Evolutionary conservation across 176 grass and related monocot species (phyloP), one percentile per base, ranked within the genome.

Genomic region (Puccinellia tenuiflora): DNA sequence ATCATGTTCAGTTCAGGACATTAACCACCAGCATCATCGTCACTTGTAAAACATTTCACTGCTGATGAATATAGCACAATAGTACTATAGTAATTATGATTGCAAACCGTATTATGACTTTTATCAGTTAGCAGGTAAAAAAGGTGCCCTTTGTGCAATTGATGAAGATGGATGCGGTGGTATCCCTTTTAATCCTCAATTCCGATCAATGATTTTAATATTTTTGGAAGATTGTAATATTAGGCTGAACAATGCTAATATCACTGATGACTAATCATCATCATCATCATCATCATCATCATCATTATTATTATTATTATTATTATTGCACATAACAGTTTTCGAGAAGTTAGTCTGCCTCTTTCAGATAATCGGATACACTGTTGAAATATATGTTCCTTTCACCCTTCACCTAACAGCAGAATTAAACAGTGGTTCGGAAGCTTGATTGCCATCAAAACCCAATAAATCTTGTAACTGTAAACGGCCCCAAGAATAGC

Each of bases 121-220:
- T 61, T 63, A 50, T 75, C 40, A 26, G 22, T 78, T 79, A 65
- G 54, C 57, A 72, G 65, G 69, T 35, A 22, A 72, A 85, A 21
- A 69, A 86, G 35, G 57, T 70, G 26, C 64, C 63, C 42, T 46
- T 7, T 54, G 20, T 22, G 45, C 64, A 81, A 78, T 82, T 25
- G 70, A 81, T 76, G 68, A 18, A 81, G 47, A 73, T 83, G 45
- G 84, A 79, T 83, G 83, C 40, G 14, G 45, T 39, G 14, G 45
- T 39, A 83, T 90, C 26, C 82, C 65, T 72, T 55, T 79, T 79
- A 30, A 9, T 35, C 55, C 45, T 66, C 21, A 55, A 75, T 66
- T 56, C 22, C 73, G 74, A 90, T 86, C 37, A 74, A 64, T 79
- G 60, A 82, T 63, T 85, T 78, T 31, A 67, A 83, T 53, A 39